Evolutionary conservation across 345 rosid genomes (phyloP).

Genomic region (Aquilaria malaccensis): DNA sequence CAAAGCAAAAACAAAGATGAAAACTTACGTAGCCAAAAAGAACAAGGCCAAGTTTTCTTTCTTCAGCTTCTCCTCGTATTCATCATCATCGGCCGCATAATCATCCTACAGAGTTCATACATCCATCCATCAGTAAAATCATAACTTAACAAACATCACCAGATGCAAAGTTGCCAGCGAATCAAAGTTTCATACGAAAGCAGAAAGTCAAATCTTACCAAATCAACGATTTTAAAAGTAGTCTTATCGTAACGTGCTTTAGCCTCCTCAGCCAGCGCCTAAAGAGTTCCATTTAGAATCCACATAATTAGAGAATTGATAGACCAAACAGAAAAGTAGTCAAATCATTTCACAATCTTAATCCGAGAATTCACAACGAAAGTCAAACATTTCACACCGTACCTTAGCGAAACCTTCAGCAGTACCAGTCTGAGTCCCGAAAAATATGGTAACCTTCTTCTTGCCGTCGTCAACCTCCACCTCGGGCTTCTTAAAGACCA

Average conservation of each 20-base stretch:
- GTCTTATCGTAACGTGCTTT: constrained; percentile 82
- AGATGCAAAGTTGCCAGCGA: neutral
- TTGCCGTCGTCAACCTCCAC: constrained; percentile 67
- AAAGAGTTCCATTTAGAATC: neutral
- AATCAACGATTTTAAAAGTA: constrained; percentile 66
- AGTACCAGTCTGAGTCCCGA: constrained; percentile 94
- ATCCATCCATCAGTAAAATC: constrained; percentile 6
- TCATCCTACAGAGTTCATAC: constrained; percentile 51
- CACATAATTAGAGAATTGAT: neutral
- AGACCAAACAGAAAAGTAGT: neutral
- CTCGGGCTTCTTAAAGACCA: constrained; percentile 47
- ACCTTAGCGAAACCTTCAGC: constrained; percentile 99
- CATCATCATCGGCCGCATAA: constrained; percentile 91
- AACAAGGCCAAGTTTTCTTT: constrained; percentile 74
- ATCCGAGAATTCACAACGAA: neutral
- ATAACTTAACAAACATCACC: neutral
- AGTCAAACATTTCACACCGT: neutral
- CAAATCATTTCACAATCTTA: neutral
- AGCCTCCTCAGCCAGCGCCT: constrained; percentile 82
- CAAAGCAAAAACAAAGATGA: neutral
- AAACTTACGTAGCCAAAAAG: constrained; percentile 91
- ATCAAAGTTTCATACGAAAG: neutral
- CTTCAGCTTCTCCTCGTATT: constrained; percentile 85
- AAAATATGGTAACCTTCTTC: constrained; percentile 70
- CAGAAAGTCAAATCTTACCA: constrained; percentile 38